Conservation (phyloP, 306 rosid species). For the Castanea sativa region DNA sequence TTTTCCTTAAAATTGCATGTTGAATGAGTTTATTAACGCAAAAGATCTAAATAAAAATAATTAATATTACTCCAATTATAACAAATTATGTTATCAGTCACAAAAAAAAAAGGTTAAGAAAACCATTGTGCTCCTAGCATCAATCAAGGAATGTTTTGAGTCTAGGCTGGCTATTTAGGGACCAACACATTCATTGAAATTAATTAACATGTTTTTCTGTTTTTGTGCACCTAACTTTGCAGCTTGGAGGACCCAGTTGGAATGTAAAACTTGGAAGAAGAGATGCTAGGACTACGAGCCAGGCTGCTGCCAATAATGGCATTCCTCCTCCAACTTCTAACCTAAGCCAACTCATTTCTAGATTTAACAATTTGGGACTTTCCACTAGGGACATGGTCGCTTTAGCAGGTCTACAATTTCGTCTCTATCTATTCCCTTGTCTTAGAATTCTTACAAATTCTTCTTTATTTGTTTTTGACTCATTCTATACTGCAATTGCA, state of each 20-base stretch:
- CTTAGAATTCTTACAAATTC: too few relatives aligned
- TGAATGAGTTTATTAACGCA: too few relatives aligned
- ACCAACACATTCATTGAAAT: too few relatives aligned
- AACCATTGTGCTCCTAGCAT: too few relatives aligned
- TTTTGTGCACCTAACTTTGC: neutral
- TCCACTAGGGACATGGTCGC: conserved; percentile 80
- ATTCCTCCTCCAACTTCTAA: conserved; percentile 71
- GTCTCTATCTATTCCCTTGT: neutral
- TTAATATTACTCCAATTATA: too few relatives aligned
- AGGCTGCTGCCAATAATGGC: conserved; percentile 60
- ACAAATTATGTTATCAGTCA: too few relatives aligned
- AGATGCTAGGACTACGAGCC: conserved; percentile 66
- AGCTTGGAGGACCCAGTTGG: conserved; percentile 93
- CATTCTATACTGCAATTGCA: too few relatives aligned
- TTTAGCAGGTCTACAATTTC: conserved; percentile 44
- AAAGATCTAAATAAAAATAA: too few relatives aligned
- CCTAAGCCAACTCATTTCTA: conserved; percentile 59
- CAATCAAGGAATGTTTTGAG: neutral
- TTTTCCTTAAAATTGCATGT: neutral
- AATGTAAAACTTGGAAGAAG: conserved; percentile 84
- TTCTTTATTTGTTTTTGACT: neutral
- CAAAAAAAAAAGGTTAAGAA: too few relatives aligned
- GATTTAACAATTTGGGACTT: conserved; percentile 62
- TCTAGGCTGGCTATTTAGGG: too few relatives aligned
- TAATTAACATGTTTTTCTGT: neutral